Evolutionary conservation across 257 asterid species (phyloP).

Genomic region (Phtheirospermum japonicum): DNA sequence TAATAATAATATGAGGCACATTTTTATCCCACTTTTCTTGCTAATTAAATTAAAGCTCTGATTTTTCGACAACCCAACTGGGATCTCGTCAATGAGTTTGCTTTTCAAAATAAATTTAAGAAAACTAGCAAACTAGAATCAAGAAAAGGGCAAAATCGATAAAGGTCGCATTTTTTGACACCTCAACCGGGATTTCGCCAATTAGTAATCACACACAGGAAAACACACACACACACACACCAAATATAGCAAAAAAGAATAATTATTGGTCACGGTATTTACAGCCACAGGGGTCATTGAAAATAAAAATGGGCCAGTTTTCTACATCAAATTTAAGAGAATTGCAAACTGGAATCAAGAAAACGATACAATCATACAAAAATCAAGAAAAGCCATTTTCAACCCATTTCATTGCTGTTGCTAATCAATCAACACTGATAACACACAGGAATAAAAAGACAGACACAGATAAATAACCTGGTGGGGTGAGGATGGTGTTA

Average conservation of each 20-base stretch:
- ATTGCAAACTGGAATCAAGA: conserved; percentile 8
- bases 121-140: neutral
- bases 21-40: neutral
- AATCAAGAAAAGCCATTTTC: neutral
- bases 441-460: neutral
- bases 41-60: too few relatives aligned
- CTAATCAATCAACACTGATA: too few relatives aligned
- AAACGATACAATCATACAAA: neutral
- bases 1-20: neutral
- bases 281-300: too few relatives aligned
- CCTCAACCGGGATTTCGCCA: too few relatives aligned
- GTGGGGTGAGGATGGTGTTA: conserved; percentile 41
- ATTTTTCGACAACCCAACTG: neutral
- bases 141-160: neutral
- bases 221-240: too few relatives aligned
- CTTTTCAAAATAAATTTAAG: neutral
- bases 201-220: too few relatives aligned
- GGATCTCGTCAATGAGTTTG: neutral
- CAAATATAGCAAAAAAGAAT: too few relatives aligned
- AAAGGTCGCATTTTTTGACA: too few relatives aligned
- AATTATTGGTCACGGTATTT: too few relatives aligned
- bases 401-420: too few relatives aligned
- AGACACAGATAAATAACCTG: conserved; percentile 34
- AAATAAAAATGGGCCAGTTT: too few relatives aligned
- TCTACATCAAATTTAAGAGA: conserved; percentile 5